These are phyloP conservation scores for Helotiales sp. DNA, from an alignment of 2,329 filamentous ascomycete species.

Conservation along the genomic window DNA sequence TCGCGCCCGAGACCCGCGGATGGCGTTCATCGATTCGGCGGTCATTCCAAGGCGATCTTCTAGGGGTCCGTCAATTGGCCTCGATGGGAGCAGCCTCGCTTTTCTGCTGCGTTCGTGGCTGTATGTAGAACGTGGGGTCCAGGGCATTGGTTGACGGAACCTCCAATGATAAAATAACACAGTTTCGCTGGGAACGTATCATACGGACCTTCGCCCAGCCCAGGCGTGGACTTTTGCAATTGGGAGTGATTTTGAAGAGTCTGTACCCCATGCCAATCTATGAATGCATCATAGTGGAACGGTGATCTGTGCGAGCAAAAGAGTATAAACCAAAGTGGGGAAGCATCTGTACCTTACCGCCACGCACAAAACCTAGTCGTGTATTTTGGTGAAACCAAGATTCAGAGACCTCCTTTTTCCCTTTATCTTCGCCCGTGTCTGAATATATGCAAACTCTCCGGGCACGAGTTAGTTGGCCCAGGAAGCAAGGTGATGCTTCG, in stretches of 20 bases:
- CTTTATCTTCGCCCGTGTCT: background rate
- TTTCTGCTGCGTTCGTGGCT: background rate
- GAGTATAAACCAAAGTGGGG: background rate
- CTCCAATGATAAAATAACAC: background rate
- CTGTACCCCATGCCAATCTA: background rate
- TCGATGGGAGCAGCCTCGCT: background rate
- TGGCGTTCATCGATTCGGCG: background rate
- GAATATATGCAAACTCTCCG: slow-evolving; percentile 1
- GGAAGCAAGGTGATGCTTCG: background rate
- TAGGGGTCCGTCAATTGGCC: background rate
- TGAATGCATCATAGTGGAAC: background rate
- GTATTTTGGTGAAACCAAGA: background rate
- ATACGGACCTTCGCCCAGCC: background rate
- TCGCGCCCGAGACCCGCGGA: background rate
- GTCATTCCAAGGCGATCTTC: background rate
- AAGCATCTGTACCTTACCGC: background rate
- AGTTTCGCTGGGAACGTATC: background rate
- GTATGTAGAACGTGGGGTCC: background rate
- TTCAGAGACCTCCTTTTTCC: background rate
- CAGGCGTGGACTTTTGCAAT: background rate
- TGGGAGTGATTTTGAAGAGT: too few relatives aligned
- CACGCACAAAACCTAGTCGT: background rate
- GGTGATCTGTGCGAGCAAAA: background rate
- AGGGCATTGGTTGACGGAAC: background rate
- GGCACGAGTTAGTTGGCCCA: background rate